phyloP scores from a whole-genome alignment of 1,284 basidiomycete species.

The Vanrija humicola region DNA sequence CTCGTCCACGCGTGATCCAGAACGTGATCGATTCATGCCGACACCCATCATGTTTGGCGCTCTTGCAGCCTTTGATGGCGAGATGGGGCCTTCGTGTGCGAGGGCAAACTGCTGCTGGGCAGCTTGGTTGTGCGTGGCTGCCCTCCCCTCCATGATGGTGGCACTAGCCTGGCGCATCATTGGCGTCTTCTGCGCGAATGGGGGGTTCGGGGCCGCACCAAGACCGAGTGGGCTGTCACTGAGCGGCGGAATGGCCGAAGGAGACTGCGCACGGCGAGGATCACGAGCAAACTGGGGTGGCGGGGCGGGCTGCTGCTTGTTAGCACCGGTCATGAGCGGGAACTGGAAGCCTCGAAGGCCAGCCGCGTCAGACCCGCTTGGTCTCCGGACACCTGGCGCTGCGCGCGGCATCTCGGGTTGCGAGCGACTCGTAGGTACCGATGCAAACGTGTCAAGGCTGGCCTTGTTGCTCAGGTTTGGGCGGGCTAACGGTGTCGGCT shows the following conservation, averaged over 20 bases:
- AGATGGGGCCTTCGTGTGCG: slow-evolving; percentile 19
- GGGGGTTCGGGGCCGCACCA: slow-evolving; percentile 7
- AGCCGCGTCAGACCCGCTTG: slow-evolving; percentile 31
- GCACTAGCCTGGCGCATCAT: slow-evolving; percentile 48
- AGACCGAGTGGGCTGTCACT: slow-evolving; percentile 13
- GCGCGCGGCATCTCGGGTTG: slow-evolving; percentile 8
- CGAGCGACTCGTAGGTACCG: slow-evolving; percentile 21
- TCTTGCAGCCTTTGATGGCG: slow-evolving; percentile 23
- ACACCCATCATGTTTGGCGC: slow-evolving; percentile 21
- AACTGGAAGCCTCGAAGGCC: slow-evolving; percentile 45
- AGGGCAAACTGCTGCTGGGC: slow-evolving; percentile 27
- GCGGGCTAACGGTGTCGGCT: slow-evolving; percentile 26
- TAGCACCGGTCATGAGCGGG: slow-evolving; percentile 30
- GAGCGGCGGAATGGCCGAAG: not conserved
- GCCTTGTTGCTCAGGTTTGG: slow-evolving; percentile 13
- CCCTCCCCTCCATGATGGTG: slow-evolving; percentile 46
- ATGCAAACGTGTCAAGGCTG: slow-evolving; percentile 30
- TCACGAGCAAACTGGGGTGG: slow-evolving; percentile 4
- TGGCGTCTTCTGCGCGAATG: slow-evolving; percentile 16
- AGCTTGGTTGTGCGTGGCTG: slow-evolving; percentile 28
- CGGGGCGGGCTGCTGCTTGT: not conserved
- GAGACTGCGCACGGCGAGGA: not conserved
- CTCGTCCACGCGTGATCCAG: slow-evolving; percentile 35
- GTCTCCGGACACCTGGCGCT: slow-evolving; percentile 16
- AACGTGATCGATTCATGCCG: slow-evolving; percentile 38